Percentiles rank a stretch among this genome's conserved stretches.
phyloP scores from a whole-genome alignment of 1,139 yeast genomes.

The Pneumocystis murina region DNA sequence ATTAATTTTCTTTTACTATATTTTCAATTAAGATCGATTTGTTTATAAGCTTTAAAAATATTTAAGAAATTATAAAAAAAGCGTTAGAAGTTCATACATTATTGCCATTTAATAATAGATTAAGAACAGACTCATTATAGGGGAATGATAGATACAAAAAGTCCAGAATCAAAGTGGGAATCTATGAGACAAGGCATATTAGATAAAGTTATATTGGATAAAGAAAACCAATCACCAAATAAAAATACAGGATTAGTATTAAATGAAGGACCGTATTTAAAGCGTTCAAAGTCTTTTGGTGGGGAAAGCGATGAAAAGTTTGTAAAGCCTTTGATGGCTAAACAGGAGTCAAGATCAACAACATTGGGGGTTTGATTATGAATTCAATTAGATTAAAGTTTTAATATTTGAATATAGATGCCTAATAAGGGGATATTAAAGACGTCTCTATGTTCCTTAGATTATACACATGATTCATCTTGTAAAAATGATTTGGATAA shows the following conservation, averaged over 20 bases:
- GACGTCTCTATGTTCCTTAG: background rate
- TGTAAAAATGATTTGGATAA: constrained; percentile 3
- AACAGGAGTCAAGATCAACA: background rate
- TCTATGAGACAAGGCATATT: background rate
- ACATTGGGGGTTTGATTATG: background rate
- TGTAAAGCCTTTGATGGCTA: background rate
- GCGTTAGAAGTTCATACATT: background rate
- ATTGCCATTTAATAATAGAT: background rate
- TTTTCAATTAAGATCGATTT: too few species aligned
- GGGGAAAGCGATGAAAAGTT: background rate
- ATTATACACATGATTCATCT: background rate
- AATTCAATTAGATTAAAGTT: background rate
- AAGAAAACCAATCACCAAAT: background rate
- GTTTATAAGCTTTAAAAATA: too few species aligned
- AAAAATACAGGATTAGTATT: background rate
- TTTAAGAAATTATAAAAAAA: too few species aligned
- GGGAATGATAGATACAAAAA: background rate
- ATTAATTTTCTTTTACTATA: too few species aligned
- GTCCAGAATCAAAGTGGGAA: background rate
- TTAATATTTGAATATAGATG: background rate
- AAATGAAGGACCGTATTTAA: background rate
- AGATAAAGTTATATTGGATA: background rate
- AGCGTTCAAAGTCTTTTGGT: background rate
- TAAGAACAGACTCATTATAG: background rate
- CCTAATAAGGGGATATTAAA: constrained; percentile 2